Evolutionary conservation across 2,329 filamentous ascomycete genomes (phyloP).

Genomic region (Neurospora crassa): DNA sequence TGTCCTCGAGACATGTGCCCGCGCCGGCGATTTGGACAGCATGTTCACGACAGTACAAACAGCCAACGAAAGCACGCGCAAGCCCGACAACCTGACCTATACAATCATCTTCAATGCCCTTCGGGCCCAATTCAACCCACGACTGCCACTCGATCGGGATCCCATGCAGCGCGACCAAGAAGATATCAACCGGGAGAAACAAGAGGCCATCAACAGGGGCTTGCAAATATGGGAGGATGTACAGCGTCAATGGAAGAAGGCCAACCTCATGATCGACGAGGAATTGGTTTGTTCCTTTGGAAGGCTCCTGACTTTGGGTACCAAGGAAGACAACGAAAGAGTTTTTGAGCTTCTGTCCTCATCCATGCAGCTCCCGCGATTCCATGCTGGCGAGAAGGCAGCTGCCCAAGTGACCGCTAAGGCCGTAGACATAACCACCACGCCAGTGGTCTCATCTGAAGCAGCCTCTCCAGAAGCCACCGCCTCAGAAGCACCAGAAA

Average conservation of each 20-base stretch:
- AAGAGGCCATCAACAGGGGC: conserved; percentile 51
- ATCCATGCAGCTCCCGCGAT: conserved; percentile 64
- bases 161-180: conserved; percentile 21
- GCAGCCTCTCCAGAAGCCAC: neutral
- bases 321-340: conserved; percentile 55
- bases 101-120: conserved; percentile 76
- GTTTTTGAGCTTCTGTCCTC: conserved; percentile 70
- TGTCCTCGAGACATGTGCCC: conserved; percentile 70
- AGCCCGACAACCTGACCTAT: conserved; percentile 66
- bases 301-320: conserved; percentile 59
- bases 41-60: conserved; percentile 69
- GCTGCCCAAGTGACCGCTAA: neutral
- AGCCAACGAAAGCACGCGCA: conserved; percentile 52
- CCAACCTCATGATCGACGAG: conserved; percentile 65
- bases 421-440: neutral
- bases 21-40: conserved; percentile 65
- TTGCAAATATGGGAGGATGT: conserved; percentile 75
- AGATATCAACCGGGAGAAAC: conserved; percentile 22
- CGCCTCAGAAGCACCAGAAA: neutral
- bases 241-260: conserved; percentile 63
- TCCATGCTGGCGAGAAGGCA: conserved; percentile 25
- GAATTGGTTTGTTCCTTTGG: conserved; percentile 74
- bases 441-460: neutral
- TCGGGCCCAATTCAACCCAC: conserved; percentile 31
- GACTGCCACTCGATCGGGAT: conserved; percentile 2